These are phyloP conservation scores for Juglanconis juglandina DNA, from an alignment of 2,329 filamentous ascomycete genomes.

Conservation along the genomic window DNA sequence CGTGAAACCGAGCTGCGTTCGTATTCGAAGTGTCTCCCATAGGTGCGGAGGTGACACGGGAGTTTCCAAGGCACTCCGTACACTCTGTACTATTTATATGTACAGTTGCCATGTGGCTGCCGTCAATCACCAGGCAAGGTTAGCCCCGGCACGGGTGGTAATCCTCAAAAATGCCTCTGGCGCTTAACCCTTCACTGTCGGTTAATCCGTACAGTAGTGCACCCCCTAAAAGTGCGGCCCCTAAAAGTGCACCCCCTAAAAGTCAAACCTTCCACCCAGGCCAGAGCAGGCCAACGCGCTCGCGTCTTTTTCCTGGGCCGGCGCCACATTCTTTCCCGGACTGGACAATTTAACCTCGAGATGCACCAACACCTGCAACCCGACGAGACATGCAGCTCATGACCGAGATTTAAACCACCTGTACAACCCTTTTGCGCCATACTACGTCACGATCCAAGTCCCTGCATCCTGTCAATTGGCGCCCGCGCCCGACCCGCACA, in stretches of 20 bases:
- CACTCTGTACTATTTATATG: too few relatives aligned
- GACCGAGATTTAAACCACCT: slow-evolving; percentile 8
- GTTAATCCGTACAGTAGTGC: too few relatives aligned
- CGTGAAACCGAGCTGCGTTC: too few relatives aligned
- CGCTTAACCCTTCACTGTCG: too few relatives aligned
- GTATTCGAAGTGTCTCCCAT: too few relatives aligned
- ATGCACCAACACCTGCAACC: slow-evolving; percentile 10
- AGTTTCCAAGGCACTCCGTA: too few relatives aligned
- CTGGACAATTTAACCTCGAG: slow-evolving; percentile 5
- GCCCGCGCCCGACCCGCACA: neutral
- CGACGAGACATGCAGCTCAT: slow-evolving; percentile 18
- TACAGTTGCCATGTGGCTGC: too few relatives aligned
- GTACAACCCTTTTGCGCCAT: slow-evolving; percentile 8
- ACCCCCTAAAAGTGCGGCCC: too few relatives aligned
- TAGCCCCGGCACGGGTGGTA: too few relatives aligned
- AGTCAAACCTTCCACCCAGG: neutral
- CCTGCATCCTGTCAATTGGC: slow-evolving; percentile 8
- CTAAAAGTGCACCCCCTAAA: neutral
- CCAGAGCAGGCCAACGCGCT: neutral
- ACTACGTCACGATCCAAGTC: slow-evolving; percentile 12
- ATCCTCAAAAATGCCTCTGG: too few relatives aligned
- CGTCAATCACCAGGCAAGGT: too few relatives aligned
- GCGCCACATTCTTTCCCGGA: neutral
- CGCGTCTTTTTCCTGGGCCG: neutral
- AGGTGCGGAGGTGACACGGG: too few relatives aligned